Conservation (phyloP, 148 eudicot genomes). For the Diospyros lotus region DNA sequence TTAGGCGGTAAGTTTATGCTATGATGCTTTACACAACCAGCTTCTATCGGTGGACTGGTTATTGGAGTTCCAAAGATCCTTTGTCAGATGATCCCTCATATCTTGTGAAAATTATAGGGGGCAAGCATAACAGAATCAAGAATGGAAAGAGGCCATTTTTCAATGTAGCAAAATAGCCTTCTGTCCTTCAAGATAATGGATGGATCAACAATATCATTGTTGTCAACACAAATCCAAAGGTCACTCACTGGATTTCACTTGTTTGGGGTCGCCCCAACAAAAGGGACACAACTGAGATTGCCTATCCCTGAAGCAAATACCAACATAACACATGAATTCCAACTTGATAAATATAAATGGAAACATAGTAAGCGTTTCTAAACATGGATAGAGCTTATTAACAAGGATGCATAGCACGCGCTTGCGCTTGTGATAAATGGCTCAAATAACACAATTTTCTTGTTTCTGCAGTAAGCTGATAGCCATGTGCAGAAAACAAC, state of each 20-base stretch:
- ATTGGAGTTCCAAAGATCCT: too few species aligned
- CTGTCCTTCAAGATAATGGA: slow-evolving; percentile 19
- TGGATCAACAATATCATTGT: slow-evolving; percentile 23
- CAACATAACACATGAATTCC: slow-evolving; percentile 5
- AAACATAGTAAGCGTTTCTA: too few species aligned
- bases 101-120: slow-evolving; percentile 21
- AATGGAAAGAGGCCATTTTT: slow-evolving; percentile 31
- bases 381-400: too few species aligned
- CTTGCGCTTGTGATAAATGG: too few species aligned
- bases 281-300: slow-evolving; percentile 43
- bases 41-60: too few species aligned
- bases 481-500: too few species aligned
- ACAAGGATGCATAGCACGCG: too few species aligned
- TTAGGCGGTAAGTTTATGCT: too few species aligned
- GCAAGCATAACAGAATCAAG: slow-evolving; percentile 22
- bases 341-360: not conserved
- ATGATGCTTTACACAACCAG: too few species aligned
- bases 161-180: slow-evolving; percentile 33
- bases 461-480: too few species aligned
- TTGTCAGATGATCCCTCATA: too few species aligned
- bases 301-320: slow-evolving; percentile 21
- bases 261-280: slow-evolving; percentile 32
- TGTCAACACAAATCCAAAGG: slow-evolving; percentile 31
- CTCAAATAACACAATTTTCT: too few species aligned
- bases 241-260: slow-evolving; percentile 37